These are phyloP conservation scores for Eremomyces bilateralis DNA, from an alignment of 495 filamentous ascomycete genomes.

Conservation along the genomic window DNA sequence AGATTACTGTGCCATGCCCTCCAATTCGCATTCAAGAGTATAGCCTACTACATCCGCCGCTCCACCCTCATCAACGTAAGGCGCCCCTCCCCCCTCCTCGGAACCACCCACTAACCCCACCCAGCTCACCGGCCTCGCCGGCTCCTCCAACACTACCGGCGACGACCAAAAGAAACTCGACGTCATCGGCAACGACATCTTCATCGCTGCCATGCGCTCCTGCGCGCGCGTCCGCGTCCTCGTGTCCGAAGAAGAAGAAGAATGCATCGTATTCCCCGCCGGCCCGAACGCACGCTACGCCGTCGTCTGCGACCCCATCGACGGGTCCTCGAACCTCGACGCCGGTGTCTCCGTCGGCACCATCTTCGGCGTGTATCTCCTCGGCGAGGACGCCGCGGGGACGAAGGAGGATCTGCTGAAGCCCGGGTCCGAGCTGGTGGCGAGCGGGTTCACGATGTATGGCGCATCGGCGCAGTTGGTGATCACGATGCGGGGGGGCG, in stretches of 20 bases:
- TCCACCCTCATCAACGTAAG: conserved; percentile 76
- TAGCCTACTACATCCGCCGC: conserved; percentile 97
- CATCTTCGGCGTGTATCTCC: conserved; percentile 87
- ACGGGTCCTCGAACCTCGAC: conserved; percentile 92
- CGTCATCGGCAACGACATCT: conserved; percentile 95
- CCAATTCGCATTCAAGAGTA: conserved; percentile 98
- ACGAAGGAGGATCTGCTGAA: conserved; percentile 65
- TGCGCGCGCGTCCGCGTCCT: conserved; percentile 75
- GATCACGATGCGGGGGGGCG: conserved; percentile 85
- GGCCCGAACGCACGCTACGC: conserved; percentile 68
- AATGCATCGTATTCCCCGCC: conserved; percentile 71
- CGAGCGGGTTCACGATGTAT: conserved; percentile 98
- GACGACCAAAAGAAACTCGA: conserved; percentile 99
- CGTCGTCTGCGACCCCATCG: conserved; percentile 93
- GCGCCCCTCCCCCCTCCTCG: background rate
- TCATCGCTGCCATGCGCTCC: conserved; percentile 80
- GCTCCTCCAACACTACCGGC: conserved; percentile 83
- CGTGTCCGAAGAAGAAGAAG: conserved; percentile 92
- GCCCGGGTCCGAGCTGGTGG: conserved; percentile 78
- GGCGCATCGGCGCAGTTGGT: conserved; percentile 90
- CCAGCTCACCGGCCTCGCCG: conserved; percentile 69
- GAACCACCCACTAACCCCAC: background rate
- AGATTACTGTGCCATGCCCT: conserved; percentile 92
- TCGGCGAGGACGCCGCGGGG: conserved; percentile 47
- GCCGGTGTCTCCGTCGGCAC: conserved; percentile 96